These are phyloP conservation scores for Rhizopus delemar DNA, from an alignment of 371 early-diverging fungal species.

Conservation along the genomic window DNA sequence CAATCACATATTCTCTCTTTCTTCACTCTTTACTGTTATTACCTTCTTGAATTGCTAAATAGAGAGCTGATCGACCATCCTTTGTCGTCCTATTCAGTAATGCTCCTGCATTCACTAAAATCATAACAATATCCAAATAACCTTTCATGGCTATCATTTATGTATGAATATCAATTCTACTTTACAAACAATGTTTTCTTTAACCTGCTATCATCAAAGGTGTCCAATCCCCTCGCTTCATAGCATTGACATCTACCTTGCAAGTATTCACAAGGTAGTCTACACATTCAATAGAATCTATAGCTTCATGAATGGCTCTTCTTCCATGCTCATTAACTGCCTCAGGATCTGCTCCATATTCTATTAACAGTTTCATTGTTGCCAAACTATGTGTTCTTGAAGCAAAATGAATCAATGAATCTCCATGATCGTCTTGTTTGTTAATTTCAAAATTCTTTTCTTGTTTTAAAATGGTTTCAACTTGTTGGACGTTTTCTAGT, in stretches of 20 bases:
- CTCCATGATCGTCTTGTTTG: constrained; percentile 43
- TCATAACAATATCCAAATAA: constrained; percentile 32
- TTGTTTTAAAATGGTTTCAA: neutral
- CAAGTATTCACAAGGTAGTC: constrained; percentile 30
- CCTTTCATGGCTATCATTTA: constrained; percentile 46
- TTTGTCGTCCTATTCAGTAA: constrained; percentile 37
- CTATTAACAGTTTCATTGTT: constrained; percentile 29
- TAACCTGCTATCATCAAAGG: constrained; percentile 53
- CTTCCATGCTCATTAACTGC: constrained; percentile 54
- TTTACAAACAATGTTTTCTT: neutral
- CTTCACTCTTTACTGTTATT: neutral
- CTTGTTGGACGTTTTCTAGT: constrained; percentile 6
- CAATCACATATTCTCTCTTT: neutral
- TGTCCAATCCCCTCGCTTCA: constrained; percentile 62
- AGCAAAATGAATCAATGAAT: constrained; percentile 54
- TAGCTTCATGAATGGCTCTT: constrained; percentile 53
- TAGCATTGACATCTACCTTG: constrained; percentile 48
- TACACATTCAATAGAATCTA: constrained; percentile 45
- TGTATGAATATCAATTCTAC: neutral
- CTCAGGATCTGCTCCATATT: constrained; percentile 38
- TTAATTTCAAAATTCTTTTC: constrained; percentile 14
- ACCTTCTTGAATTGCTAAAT: constrained; percentile 56
- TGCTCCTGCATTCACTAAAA: constrained; percentile 37
- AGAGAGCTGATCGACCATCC: constrained; percentile 56
- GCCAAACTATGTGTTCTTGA: constrained; percentile 38